Conservation (phyloP, 2,329 filamentous ascomycete species). For the Epicoccum nigrum region DNA sequence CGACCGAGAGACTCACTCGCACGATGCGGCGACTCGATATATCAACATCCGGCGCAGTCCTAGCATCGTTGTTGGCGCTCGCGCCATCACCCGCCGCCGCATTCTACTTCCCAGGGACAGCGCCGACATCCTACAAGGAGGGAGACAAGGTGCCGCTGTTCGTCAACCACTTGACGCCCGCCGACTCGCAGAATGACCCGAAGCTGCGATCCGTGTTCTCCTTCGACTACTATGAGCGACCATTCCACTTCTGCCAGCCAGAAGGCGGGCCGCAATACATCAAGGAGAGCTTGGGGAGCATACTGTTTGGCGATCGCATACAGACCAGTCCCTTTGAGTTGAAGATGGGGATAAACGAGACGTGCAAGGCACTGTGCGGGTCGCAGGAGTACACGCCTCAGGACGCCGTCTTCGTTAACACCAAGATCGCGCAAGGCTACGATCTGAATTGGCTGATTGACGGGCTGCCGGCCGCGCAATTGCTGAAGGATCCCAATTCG, state of each 20-base stretch:
- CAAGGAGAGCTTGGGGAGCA: constrained; percentile 90
- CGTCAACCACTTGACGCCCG: constrained; percentile 91
- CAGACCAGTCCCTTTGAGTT: constrained; percentile 94
- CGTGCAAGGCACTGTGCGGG: constrained; percentile 80
- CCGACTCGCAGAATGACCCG: constrained; percentile 76
- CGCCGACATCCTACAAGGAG: constrained; percentile 86
- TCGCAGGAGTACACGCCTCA: constrained; percentile 68
- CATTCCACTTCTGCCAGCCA: constrained; percentile 87
- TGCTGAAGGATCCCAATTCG: constrained; percentile 76
- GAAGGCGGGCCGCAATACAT: constrained; percentile 77
- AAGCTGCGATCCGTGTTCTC: constrained; percentile 91
- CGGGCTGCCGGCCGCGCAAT: constrained; percentile 87
- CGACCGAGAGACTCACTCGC: constrained; percentile 6
- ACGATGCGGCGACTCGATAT: constrained; percentile 41
- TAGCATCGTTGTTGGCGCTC: constrained; percentile 48
- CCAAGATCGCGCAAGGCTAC: constrained; percentile 81
- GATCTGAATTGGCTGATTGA: constrained; percentile 96
- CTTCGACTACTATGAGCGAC: constrained; percentile 92
- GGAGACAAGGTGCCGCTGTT: constrained; percentile 83
- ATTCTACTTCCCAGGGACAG: constrained; percentile 96
- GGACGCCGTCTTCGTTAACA: constrained; percentile 79
- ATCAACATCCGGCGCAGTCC: constrained; percentile 32
- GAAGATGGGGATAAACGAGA: constrained; percentile 84
- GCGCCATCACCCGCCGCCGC: constrained; percentile 57
- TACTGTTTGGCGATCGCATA: constrained; percentile 95